phyloP scores from a whole-genome alignment of 2,329 filamentous ascomycete species.

The Cercospora sp. region DNA sequence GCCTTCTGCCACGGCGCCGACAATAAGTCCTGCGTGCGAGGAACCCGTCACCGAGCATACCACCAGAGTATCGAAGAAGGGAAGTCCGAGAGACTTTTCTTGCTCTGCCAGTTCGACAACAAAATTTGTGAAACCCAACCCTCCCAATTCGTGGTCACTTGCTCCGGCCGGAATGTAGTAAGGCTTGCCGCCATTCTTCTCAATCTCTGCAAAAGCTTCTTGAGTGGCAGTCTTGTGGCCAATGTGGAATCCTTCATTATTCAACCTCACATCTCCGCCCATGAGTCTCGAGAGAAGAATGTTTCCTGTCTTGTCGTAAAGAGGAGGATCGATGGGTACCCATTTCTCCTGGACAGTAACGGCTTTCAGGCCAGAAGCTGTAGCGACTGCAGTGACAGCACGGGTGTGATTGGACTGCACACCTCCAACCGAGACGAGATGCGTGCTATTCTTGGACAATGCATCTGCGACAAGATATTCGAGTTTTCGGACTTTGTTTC shows the following conservation, averaged over 20 bases:
- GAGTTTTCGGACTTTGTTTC: slow-evolving; percentile 44
- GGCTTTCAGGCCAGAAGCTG: slow-evolving; percentile 37
- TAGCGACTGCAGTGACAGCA: slow-evolving; percentile 40
- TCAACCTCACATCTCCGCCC: slow-evolving; percentile 57
- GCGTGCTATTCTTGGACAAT: slow-evolving; percentile 32
- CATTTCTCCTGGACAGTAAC: slow-evolving; percentile 38
- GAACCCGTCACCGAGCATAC: slow-evolving; percentile 68
- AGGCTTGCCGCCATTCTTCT: slow-evolving; percentile 57
- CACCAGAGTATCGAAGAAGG: slow-evolving; percentile 66
- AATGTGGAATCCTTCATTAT: slow-evolving; percentile 64
- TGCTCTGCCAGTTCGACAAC: slow-evolving; percentile 67
- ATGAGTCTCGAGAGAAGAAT: slow-evolving; percentile 65
- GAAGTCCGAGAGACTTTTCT: slow-evolving; percentile 59
- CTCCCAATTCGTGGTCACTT: slow-evolving; percentile 68
- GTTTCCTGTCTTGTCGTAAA: slow-evolving; percentile 60
- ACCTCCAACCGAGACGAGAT: slow-evolving; percentile 41
- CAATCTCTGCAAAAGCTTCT: slow-evolving; percentile 56
- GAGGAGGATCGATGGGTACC: slow-evolving; percentile 34
- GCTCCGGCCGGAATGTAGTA: slow-evolving; percentile 74
- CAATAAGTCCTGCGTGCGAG: slow-evolving; percentile 70
- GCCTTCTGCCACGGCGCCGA: slow-evolving; percentile 61
- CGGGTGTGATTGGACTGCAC: slow-evolving; percentile 44
- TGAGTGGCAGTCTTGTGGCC: slow-evolving; percentile 60
- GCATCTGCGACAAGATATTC: slow-evolving; percentile 43
- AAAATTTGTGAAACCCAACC: slow-evolving; percentile 69